Evolutionary conservation across 73 alveolate species (phyloP), one percentile per base, ranked within the genome.

Genomic region (Paramecium caudatum): DNA sequence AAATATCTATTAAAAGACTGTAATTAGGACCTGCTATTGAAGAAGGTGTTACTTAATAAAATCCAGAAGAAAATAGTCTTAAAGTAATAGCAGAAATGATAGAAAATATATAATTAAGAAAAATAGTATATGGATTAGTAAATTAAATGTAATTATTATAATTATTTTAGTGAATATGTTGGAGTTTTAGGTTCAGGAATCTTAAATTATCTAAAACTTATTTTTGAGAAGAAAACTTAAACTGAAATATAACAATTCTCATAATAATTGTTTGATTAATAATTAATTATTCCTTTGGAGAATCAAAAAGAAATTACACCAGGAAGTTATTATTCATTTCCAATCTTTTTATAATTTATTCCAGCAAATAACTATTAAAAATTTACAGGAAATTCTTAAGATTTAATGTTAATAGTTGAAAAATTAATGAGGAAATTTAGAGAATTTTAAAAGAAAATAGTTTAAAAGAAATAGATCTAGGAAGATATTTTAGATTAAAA

Each of bases 201-300:
- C 33, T 33, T 33, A 32, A 33, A 36, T 33, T 65, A 65, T 65
- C 83, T 65, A 32, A 6, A 65, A 65, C 10, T 12, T 10, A 30
- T 33, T 4, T 65, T 36, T 13, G 39, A 65, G n/a, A n/a, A n/a
- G n/a, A n/a, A n/a, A 15, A 65, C 12, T 33, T 30, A 30, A 65
- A 13, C 39, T 9, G 83, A 65, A 65, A 36, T 33, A 3, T 23
- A 65, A 30, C 34, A 65, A 16, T 10, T 65, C 2, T 15, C 33
- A 12, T 65, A 33, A 65, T 2, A 36, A 4, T 65, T 65, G 34
- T 36, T 65, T 0, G 83, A 65, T 32, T 33, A 46, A 25, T 3
- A 65, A 65, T 65, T 30, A 36, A 65, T 65, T 12, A 33, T 33
- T n/a, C 83, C 83, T 30, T 65, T 65, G 25, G 47, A 37, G 43